Evolutionary conservation across 352 stramenopile genomes (phyloP).

Genomic region (Globisporangium radiosum): DNA sequence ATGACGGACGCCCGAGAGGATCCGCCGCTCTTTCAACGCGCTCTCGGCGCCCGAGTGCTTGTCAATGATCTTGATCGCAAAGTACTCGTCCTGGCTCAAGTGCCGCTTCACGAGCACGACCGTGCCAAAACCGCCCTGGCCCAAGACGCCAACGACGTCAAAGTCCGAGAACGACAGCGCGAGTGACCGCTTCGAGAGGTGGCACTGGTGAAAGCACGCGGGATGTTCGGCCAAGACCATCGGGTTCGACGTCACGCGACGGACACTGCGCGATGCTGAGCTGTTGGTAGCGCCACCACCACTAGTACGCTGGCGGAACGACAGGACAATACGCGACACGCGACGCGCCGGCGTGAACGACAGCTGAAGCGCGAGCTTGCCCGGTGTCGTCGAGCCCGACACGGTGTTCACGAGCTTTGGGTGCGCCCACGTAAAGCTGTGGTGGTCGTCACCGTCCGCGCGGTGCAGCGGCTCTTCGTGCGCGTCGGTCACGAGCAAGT

Average conservation of each 20-base stretch:
- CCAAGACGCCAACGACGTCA: constrained; percentile 78
- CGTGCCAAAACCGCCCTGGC: constrained; percentile 72
- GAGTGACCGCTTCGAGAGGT: constrained; percentile 73
- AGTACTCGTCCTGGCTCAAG: constrained; percentile 70
- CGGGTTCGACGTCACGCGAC: constrained; percentile 62
- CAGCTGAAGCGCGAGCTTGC: constrained; percentile 75
- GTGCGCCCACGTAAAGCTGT: constrained; percentile 49
- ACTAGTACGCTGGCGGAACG: constrained; percentile 55
- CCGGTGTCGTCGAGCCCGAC: constrained; percentile 63
- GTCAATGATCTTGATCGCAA: constrained; percentile 86
- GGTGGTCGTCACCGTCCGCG: constrained; percentile 69
- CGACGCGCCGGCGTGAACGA: constrained; percentile 76
- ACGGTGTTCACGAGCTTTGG: constrained; percentile 70
- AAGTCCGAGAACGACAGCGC: constrained; percentile 82
- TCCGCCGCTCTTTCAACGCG: constrained; percentile 68
- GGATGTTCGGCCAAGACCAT: constrained; percentile 75
- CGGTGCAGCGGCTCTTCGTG: constrained; percentile 43
- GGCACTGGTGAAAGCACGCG: constrained; percentile 78
- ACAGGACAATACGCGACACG: constrained; percentile 79
- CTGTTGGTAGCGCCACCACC: neutral
- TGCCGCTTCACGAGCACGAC: constrained; percentile 80
- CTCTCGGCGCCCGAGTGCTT: constrained; percentile 74
- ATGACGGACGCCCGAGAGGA: constrained; percentile 69
- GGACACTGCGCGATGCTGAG: constrained; percentile 22
- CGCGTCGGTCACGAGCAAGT: constrained; percentile 49